Evolutionary conservation across 2,329 filamentous ascomycete genomes (phyloP), one percentile per base, ranked within the genome.

Genomic region (Trichophyton mentagrophytes): DNA sequence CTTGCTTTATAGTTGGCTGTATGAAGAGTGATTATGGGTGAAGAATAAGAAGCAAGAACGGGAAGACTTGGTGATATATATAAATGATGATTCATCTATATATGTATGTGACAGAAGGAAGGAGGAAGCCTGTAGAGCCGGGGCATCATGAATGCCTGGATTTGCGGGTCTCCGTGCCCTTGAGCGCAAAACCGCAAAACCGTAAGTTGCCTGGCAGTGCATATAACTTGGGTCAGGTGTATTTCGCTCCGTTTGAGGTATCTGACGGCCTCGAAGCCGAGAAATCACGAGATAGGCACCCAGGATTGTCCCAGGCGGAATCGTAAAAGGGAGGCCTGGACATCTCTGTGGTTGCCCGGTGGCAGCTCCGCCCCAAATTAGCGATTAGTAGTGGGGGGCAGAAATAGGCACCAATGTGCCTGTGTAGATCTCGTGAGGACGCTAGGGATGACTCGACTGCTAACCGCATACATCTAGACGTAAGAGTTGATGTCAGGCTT

Each of bases 161-260:
- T 55, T 33, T 33, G 51, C 51, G 51, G 51, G 51, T 55, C 51
- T 55, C 27, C 11, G 51, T 36, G 51, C 27, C 27, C 27, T 55
- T 38, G 51, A 55, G 11, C 3, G 27, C 30, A 36, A 15, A 44
- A 55, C 27, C 25, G 15, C 27, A 55, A 27, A 6, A 17, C 15
- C 5, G 25, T n/a, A 55, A 55, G n/a, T n/a, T 55, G 33, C 30
- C 51, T 55, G 51, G 51, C 51, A 55, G 51, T 55, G 51, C 51
- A 55, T 36, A 55, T 36, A 51, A 51, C 51, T 55, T n/a, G 15
- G 51, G 51, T 55, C 51, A 55, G 51, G 51, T 55, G 51, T 33
- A 38, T 33, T 55, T 36, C 20, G 51, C 46, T 27, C 25, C 46
- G 4, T 11, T 25, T 27, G 30, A 55, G 51, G 51, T 36, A 55